Evolutionary conservation across 1,139 yeast species (phyloP).

Genomic region (Arxiozyma slooffiae): DNA sequence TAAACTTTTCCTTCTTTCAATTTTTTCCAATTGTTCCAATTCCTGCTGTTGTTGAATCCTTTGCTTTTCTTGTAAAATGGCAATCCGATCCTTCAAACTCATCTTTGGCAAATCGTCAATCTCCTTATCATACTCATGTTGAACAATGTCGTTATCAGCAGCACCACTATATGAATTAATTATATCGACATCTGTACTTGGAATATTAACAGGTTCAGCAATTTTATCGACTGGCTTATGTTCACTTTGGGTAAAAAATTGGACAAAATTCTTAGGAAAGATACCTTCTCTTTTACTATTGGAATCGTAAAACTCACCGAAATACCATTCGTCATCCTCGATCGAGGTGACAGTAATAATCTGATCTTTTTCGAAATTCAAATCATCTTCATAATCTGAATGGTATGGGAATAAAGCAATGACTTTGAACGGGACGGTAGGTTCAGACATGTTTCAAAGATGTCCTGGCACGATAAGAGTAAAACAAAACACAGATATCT

Average conservation of each 20-base stretch:
- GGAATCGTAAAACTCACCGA: conserved; percentile 49
- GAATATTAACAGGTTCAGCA: not conserved
- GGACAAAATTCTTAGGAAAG: conserved; percentile 80
- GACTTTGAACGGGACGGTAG: conserved; percentile 53
- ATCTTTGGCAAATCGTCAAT: conserved; percentile 56
- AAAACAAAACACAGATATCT: not conserved
- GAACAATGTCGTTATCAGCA: not conserved
- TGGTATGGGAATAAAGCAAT: conserved; percentile 61
- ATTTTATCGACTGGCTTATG: not conserved
- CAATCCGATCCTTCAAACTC: conserved; percentile 80
- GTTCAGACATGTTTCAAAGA: conserved; percentile 14
- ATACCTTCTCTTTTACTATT: conserved; percentile 51
- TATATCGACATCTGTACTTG: conserved; percentile 1
- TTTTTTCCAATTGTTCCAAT: not conserved
- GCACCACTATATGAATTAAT: not conserved
- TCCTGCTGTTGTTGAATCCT: conserved; percentile 60
- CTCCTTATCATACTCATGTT: conserved; percentile 14
- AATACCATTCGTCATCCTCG: conserved; percentile 88
- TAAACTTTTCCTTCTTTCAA: conserved; percentile 3
- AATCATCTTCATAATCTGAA: conserved; percentile 79
- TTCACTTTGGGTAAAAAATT: conserved; percentile 2
- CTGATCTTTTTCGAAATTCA: conserved; percentile 59
- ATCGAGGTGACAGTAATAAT: conserved; percentile 60
- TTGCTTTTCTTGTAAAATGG: conserved; percentile 71
- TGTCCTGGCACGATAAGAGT: too few species aligned